These are phyloP conservation scores for Penicillium sp. DNA, from an alignment of 2,329 filamentous ascomycete species.

Conservation along the genomic window DNA sequence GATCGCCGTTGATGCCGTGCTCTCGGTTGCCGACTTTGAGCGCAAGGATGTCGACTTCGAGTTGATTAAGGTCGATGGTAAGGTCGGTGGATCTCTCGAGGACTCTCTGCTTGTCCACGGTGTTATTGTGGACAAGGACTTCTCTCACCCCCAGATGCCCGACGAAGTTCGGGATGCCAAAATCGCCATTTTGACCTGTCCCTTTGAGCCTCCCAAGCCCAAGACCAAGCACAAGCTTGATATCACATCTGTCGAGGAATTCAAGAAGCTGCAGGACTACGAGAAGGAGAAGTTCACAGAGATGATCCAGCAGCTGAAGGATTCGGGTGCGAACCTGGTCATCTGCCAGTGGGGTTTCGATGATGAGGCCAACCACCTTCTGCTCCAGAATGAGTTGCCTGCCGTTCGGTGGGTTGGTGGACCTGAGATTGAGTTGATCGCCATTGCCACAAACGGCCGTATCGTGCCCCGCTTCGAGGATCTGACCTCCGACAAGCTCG, in stretches of 20 bases:
- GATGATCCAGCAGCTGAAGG: constrained; percentile 99
- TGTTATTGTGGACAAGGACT: constrained; percentile 99
- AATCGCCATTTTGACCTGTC: constrained; percentile 94
- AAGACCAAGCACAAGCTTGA: constrained; percentile 99
- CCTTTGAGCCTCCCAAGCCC: constrained; percentile 97
- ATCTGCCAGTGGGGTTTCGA: constrained; percentile 99
- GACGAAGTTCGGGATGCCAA: constrained; percentile 93
- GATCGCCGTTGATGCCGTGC: constrained; percentile 93
- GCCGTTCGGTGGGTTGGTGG: constrained; percentile 98
- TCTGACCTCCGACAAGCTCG: constrained; percentile 84
- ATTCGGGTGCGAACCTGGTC: constrained; percentile 91
- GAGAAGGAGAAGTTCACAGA: constrained; percentile 95
- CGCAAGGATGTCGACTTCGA: constrained; percentile 98
- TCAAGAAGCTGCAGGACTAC: constrained; percentile 95
- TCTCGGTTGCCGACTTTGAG: constrained; percentile 93
- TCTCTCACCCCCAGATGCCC: constrained; percentile 99
- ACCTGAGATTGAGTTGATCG: constrained; percentile 96
- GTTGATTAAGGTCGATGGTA: constrained; percentile 98
- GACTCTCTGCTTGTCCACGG: constrained; percentile 94
- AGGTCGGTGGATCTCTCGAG: constrained; percentile 90
- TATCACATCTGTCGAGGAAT: constrained; percentile 95
- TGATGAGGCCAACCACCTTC: constrained; percentile 95
- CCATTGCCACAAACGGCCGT: constrained; percentile 95
- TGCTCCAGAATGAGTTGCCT: constrained; percentile 92
- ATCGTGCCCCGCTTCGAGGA: constrained; percentile 98